Conservation (phyloP, 148 eudicot genomes). For the Fagopyrum homotropicum region DNA sequence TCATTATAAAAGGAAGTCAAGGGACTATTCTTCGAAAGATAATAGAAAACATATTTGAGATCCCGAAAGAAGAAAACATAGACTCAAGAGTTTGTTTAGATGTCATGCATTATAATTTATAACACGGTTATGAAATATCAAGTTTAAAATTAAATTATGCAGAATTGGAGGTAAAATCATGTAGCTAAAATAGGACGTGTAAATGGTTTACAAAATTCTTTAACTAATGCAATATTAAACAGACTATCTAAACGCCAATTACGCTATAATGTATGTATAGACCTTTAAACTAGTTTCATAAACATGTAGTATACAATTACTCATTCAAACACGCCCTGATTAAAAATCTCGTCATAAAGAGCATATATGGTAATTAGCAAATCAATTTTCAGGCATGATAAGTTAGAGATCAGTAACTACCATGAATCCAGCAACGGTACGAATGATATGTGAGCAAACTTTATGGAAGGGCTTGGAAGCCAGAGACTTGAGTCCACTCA, state of each 20-base stretch:
- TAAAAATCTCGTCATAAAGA: background rate
- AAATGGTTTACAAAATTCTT: no score
- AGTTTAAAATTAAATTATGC: no score
- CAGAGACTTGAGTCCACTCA: constrained; percentile 78
- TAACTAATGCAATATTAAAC: no score
- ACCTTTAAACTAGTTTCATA: no score
- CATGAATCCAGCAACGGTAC: constrained; percentile 96
- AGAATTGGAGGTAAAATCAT: no score
- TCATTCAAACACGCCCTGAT: no score
- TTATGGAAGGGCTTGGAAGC: constrained; percentile 91
- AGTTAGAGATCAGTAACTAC: constrained; percentile 20
- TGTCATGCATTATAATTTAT: no score
- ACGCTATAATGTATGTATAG: no score
- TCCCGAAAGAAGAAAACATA: background rate
- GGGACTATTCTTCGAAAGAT: background rate
- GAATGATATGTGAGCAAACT: constrained; percentile 94
- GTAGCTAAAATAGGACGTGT: no score
- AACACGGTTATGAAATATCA: no score
- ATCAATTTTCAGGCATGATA: background rate
- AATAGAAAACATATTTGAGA: background rate
- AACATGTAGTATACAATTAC: no score
- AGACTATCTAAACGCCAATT: no score
- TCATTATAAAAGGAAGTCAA: background rate
- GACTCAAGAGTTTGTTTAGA: background rate
- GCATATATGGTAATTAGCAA: background rate